Conservation (phyloP, 768 basidiomycete species). For the Mycena sanguinolenta region DNA sequence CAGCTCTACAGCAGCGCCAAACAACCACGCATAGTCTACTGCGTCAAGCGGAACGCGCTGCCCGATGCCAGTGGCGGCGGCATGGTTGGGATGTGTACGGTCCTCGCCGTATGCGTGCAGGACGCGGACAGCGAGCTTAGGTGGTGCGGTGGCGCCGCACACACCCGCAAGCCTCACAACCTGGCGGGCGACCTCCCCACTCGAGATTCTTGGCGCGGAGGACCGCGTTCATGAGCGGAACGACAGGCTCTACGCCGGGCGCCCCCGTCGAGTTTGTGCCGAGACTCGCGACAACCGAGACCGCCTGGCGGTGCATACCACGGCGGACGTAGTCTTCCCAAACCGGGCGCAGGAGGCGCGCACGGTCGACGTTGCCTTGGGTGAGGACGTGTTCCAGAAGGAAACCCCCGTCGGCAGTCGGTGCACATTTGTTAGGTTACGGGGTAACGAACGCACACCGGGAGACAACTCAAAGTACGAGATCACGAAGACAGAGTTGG, state of each 20-base stretch:
- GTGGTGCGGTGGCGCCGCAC: constrained; percentile 50
- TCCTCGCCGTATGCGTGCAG: constrained; percentile 57
- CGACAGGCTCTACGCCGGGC: constrained; percentile 4
- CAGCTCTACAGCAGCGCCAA: constrained; percentile 56
- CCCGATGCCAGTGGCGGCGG: neutral
- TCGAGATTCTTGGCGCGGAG: constrained; percentile 29
- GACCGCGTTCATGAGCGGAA: constrained; percentile 5
- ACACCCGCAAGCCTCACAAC: constrained; percentile 50
- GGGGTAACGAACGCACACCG: too few species aligned
- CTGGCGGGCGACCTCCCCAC: constrained; percentile 47
- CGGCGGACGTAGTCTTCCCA: constrained; percentile 45
- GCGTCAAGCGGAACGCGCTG: constrained; percentile 29
- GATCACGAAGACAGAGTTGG: too few species aligned
- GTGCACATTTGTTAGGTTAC: constrained; percentile 56
- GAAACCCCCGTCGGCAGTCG: constrained; percentile 48
- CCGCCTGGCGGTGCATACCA: constrained; percentile 46
- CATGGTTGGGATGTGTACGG: neutral
- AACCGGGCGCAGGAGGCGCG: constrained; percentile 44
- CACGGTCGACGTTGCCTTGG: constrained; percentile 35
- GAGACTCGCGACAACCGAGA: constrained; percentile 35
- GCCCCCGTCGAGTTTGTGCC: constrained; percentile 17
- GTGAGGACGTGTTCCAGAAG: constrained; percentile 31
- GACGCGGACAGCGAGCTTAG: constrained; percentile 52
- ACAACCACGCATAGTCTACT: constrained; percentile 62
- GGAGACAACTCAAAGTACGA: too few species aligned